A percentile compares a stretch with the other conserved stretches of the same genome.
These are phyloP conservation scores for Penicillium canariense DNA, from an alignment of 495 filamentous ascomycete genomes.

Conservation along the genomic window DNA sequence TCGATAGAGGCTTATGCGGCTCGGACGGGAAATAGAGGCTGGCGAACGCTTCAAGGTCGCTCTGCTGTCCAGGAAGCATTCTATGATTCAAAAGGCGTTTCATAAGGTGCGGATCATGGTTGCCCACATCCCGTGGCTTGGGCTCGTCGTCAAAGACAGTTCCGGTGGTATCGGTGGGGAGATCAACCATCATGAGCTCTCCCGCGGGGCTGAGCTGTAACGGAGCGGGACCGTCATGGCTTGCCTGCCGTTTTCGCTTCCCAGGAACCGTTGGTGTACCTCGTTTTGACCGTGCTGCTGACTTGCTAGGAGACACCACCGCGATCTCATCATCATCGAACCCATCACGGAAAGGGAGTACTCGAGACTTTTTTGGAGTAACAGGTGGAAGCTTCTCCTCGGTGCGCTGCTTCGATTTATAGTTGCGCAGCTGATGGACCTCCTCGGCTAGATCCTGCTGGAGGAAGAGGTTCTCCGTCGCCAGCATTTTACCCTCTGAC, in stretches of 20 bases:
- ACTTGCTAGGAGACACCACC: constrained; percentile 56
- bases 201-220: constrained; percentile 49
- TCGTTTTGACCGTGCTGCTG: constrained; percentile 46
- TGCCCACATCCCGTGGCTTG: constrained; percentile 1
- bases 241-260: constrained; percentile 61
- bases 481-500: constrained; percentile 57
- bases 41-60: constrained; percentile 54
- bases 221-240: constrained; percentile 53
- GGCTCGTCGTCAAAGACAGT: constrained; percentile 13
- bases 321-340: constrained; percentile 71
- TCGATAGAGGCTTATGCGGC: constrained; percentile 50
- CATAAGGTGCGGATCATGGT: constrained; percentile 41
- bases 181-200: constrained; percentile 27
- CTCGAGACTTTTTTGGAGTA: constrained; percentile 59
- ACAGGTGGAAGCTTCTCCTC: constrained; percentile 37
- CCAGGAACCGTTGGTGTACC: constrained; percentile 56
- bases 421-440: constrained; percentile 45
- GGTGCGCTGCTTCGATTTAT: constrained; percentile 43
- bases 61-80: constrained; percentile 41
- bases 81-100: constrained; percentile 60
- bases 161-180: constrained; percentile 22
- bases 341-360: constrained; percentile 62
- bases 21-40: constrained; percentile 54
- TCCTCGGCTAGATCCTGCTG: constrained; percentile 64
- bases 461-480: constrained; percentile 63